Evolutionary conservation across 1,139 yeast species (phyloP), one percentile per base, ranked within the genome.

Genomic region (Meyerozyma sp.): DNA sequence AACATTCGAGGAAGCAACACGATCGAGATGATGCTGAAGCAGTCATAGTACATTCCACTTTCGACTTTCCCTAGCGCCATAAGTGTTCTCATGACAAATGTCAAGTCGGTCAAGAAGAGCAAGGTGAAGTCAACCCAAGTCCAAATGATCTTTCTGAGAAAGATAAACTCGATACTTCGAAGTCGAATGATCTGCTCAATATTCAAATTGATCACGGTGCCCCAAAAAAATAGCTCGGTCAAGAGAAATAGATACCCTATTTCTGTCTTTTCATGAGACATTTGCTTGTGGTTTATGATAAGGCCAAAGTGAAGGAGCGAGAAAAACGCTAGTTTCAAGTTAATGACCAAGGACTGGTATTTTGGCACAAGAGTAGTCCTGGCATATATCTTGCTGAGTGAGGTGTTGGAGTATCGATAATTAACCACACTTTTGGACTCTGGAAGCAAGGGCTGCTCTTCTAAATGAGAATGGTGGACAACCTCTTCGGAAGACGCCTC

Each of bases 1-100:
- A 81, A 68, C 42, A 78, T 65, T 32, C 85, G 58, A 0, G 85
- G 85, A 35, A 80, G 65, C 34, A 80, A 59, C 27, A 79, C 62
- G 32, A 80, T 78, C 0, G 84, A 79, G 4, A 78, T 70, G 36
- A 70, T 55, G 53, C 76, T 70, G 53, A 72, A 70, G 9, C 63
- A 53, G 50, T 68, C 71, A 45, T 57, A 56, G 50, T 62, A 66
- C 4, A 53, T 44, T 6, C 39, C 45, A n/a, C 46, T 47, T 5
- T 46, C 47, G 13, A 49, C 32, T 11, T 44, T 40, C 13, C 46
- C 51, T 8, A 52, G 40, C 11, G 46, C 36, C 9, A 52, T 44
- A 8, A 55, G 43, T 1, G 62, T 6, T 39, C 59, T 54, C 36
- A 68, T 49, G 3, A 63, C 39, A 29, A 69, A 58, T 7, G 68